phyloP scores from a whole-genome alignment of 495 filamentous ascomycete genomes.

The Penicillium goetzii region DNA sequence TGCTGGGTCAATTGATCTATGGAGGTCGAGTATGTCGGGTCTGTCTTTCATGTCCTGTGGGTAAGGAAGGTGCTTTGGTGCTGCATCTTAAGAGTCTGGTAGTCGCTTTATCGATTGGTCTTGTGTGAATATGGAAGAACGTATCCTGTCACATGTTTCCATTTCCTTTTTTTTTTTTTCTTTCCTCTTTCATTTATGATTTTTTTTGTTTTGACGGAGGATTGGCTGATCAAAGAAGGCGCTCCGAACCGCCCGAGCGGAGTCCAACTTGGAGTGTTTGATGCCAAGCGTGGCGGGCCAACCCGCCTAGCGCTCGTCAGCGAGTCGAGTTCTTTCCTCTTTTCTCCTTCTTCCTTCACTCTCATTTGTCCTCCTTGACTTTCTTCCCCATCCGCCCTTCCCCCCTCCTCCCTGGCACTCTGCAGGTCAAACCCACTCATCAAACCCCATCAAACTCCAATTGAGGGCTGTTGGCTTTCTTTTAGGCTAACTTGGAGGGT shows the following conservation, averaged over 20 bases:
- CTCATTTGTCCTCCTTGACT: neutral
- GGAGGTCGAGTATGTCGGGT: neutral
- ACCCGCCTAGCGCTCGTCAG: neutral
- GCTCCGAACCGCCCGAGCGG: conserved; percentile 24
- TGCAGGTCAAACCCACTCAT: neutral
- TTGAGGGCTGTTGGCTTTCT: neutral
- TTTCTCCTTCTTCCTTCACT: neutral
- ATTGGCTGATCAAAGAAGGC: conserved; percentile 1
- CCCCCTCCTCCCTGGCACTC: neutral
- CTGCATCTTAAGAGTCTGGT: neutral
- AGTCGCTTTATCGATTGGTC: neutral
- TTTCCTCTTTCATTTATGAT: too few relatives aligned
- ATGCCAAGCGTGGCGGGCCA: conserved; percentile 8
- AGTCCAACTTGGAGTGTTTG: neutral
- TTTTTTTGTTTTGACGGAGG: neutral
- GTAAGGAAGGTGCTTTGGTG: neutral
- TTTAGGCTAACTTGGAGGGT: neutral
- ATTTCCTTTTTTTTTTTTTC: too few relatives aligned
- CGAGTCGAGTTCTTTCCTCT: neutral
- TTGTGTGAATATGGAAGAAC: neutral
- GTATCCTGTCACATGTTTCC: too few relatives aligned
- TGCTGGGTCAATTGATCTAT: neutral
- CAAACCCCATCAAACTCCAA: neutral
- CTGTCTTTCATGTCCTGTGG: neutral
- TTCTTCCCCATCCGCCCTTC: neutral